phyloP scores from a whole-genome alignment of 768 basidiomycete species.

The Phaeolepiota aurea region DNA sequence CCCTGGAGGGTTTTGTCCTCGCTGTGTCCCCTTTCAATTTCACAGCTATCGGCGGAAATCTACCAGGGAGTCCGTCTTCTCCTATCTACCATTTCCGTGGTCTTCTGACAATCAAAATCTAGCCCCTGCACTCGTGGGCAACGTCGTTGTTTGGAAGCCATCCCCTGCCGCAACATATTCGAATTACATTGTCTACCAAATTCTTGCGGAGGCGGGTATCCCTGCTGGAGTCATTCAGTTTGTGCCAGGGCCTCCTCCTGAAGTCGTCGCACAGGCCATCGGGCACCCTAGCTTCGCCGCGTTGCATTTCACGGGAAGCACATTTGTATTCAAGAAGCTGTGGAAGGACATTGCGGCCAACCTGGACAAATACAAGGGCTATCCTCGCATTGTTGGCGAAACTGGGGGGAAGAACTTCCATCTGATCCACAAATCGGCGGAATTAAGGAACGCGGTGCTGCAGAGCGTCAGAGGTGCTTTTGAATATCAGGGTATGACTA shows the following conservation, averaged over 20 bases:
- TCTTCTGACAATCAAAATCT: no score
- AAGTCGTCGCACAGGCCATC: slow-evolving; percentile 81
- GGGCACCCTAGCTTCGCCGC: slow-evolving; percentile 74
- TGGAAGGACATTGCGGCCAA: slow-evolving; percentile 95
- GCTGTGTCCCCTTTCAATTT: slow-evolving; percentile 99
- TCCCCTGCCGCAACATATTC: slow-evolving; percentile 93
- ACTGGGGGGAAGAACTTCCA: slow-evolving; percentile 99
- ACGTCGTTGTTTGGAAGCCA: slow-evolving; percentile 95
- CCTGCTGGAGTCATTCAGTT: slow-evolving; percentile 97
- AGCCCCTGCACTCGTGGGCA: slow-evolving; percentile 92
- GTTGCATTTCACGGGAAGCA: slow-evolving; percentile 95
- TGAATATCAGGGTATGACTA: slow-evolving; percentile 79
- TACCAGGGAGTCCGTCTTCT: slow-evolving; percentile 50
- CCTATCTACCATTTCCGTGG: no score
- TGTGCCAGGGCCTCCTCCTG: slow-evolving; percentile 80
- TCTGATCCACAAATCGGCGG: slow-evolving; percentile 80
- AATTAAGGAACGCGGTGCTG: slow-evolving; percentile 81
- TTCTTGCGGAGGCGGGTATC: slow-evolving; percentile 89
- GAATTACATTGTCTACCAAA: slow-evolving; percentile 87
- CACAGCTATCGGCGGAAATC: slow-evolving; percentile 96
- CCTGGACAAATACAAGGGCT: slow-evolving; percentile 78
- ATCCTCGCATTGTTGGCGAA: slow-evolving; percentile 96
- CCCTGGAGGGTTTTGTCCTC: slow-evolving; percentile 97
- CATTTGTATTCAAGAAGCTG: slow-evolving; percentile 86
- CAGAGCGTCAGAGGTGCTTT: slow-evolving; percentile 86